A percentile compares a stretch with the other conserved stretches of the same genome.
Conservation (phyloP, 345 rosid species). For the Lepidium africanum region DNA sequence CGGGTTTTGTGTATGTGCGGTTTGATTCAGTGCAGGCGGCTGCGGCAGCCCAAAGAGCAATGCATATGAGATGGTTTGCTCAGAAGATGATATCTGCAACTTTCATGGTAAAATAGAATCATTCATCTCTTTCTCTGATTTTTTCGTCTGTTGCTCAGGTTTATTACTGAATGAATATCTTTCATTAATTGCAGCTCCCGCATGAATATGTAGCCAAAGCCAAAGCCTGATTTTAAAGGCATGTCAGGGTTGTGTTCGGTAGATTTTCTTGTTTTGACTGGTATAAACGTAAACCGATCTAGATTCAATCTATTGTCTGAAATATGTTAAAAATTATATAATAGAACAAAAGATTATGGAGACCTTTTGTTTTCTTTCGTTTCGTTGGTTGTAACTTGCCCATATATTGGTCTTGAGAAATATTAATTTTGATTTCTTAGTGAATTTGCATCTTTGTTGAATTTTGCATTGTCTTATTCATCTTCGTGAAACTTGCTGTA, state of each 20-base stretch:
- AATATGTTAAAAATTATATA: neutral
- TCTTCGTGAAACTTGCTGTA: no score
- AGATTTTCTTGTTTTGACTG: slow-evolving; percentile 18
- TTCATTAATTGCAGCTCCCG: slow-evolving; percentile 38
- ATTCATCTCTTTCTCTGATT: neutral
- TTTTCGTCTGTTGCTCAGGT: neutral
- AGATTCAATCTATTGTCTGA: slow-evolving; percentile 14
- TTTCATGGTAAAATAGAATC: slow-evolving; percentile 50
- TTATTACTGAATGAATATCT: slow-evolving; percentile 1
- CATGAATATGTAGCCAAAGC: slow-evolving; percentile 62
- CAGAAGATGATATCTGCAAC: slow-evolving; percentile 68
- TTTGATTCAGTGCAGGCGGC: slow-evolving; percentile 61
- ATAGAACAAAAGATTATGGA: neutral
- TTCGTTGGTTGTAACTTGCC: neutral
- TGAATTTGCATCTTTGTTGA: neutral
- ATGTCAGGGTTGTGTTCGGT: neutral
- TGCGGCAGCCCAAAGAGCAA: slow-evolving; percentile 60
- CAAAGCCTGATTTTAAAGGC: slow-evolving; percentile 24
- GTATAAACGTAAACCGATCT: slow-evolving; percentile 3
- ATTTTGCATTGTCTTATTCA: no score
- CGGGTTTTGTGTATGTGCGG: slow-evolving; percentile 69
- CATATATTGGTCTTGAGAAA: neutral
- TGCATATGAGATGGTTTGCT: slow-evolving; percentile 98
- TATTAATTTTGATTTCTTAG: neutral
- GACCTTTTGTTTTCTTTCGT: neutral